Percentiles rank a stretch among this genome's conserved stretches.
These are phyloP conservation scores for Spizellomyces punctatus DNA, from an alignment of 192 early-diverging fungal genomes.

Conservation along the genomic window DNA sequence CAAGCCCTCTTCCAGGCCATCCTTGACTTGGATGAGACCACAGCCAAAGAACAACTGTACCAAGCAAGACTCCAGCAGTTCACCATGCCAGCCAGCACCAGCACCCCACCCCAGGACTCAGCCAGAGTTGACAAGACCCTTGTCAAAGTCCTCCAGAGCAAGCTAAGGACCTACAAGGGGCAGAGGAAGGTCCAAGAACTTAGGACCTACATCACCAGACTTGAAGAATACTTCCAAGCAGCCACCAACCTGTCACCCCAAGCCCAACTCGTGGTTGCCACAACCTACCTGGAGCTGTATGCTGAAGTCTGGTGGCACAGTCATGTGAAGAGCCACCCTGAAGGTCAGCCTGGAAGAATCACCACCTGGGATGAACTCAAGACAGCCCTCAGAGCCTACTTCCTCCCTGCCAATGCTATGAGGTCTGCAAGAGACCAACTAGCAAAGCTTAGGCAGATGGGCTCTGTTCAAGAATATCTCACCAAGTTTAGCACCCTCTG, in stretches of 20 bases:
- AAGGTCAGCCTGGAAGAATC: not conserved
- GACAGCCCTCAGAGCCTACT: not conserved
- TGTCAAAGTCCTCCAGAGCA: conserved; percentile 3
- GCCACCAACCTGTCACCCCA: not conserved
- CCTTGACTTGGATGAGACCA: too few species aligned
- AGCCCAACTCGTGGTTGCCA: not conserved
- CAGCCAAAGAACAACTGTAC: too few species aligned
- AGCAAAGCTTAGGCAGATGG: not conserved
- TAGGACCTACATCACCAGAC: not conserved
- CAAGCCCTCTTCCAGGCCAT: too few species aligned
- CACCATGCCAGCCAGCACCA: too few species aligned
- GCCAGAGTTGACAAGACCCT: too few species aligned
- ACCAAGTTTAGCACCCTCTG: conserved; percentile 1
- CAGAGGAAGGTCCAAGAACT: not conserved
- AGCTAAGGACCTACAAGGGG: not conserved
- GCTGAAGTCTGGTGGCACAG: not conserved
- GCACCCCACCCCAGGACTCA: too few species aligned
- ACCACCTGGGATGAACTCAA: not conserved
- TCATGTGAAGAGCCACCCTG: conserved; percentile 2
- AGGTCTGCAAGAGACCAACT: not conserved
- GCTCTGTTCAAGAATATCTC: not conserved
- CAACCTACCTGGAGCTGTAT: not conserved
- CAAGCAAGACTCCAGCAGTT: too few species aligned
- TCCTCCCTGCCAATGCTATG: not conserved
- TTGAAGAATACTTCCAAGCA: not conserved